phyloP scores from a whole-genome alignment of 2,329 filamentous ascomycete species.

The Ophiostoma australiae region DNA sequence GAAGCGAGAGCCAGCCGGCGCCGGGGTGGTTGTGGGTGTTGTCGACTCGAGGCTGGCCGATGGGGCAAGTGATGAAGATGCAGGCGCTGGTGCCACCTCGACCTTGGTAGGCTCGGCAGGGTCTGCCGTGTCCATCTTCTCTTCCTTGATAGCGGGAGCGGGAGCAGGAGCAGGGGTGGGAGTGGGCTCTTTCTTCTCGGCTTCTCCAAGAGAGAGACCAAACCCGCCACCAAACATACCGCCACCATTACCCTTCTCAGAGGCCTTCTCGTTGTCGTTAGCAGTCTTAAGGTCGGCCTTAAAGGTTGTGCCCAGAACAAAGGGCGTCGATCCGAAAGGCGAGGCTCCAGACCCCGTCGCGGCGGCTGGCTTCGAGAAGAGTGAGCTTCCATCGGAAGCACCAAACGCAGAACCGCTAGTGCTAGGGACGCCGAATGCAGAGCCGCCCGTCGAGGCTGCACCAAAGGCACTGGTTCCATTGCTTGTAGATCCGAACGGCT shows the following conservation, averaged over 20 bases:
- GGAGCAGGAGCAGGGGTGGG: conserved; percentile 9
- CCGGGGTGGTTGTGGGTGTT: conserved; percentile 29
- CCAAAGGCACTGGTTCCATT: conserved; percentile 23
- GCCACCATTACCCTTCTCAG: conserved; percentile 21
- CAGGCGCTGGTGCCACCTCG: not conserved
- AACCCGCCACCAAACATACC: conserved; percentile 59
- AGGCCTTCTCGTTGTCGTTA: conserved; percentile 52
- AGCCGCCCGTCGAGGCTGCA: conserved; percentile 30
- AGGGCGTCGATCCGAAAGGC: conserved; percentile 50
- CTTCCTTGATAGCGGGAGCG: conserved; percentile 40
- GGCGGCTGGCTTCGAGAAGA: conserved; percentile 35
- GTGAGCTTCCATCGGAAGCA: conserved; percentile 32
- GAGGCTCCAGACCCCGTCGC: conserved; percentile 25
- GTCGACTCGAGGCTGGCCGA: conserved; percentile 27
- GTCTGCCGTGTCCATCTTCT: conserved; percentile 46
- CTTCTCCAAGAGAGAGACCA: conserved; percentile 48
- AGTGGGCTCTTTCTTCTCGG: conserved; percentile 13
- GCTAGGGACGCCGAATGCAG: conserved; percentile 27
- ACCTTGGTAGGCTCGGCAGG: not conserved
- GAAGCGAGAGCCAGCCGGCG: conserved; percentile 28
- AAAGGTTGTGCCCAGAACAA: conserved; percentile 65
- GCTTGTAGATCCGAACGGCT: not conserved
- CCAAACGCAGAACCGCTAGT: conserved; percentile 30
- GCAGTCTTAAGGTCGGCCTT: conserved; percentile 58
- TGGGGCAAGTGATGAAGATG: not conserved